Percentiles rank a stretch among this genome's conserved stretches.
These are phyloP conservation scores for Psilocybe subaeruginosa DNA, from an alignment of 768 basidiomycete species.

Conservation along the genomic window DNA sequence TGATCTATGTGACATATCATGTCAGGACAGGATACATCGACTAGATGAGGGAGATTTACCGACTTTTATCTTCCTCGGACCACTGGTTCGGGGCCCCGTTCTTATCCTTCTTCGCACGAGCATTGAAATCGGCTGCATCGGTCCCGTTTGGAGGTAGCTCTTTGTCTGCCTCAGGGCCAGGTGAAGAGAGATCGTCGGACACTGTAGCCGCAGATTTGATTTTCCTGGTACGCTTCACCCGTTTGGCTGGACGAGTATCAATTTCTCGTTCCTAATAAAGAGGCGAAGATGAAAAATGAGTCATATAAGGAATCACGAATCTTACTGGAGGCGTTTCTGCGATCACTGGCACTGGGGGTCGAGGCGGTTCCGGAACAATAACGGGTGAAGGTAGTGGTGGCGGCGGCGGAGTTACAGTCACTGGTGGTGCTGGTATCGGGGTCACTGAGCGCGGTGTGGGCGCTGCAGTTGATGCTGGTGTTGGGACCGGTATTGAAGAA, in stretches of 20 bases:
- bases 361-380: constrained; percentile 3
- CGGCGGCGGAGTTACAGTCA: not conserved
- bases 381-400: not conserved
- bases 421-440: not conserved
- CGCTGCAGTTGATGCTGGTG: constrained; percentile 4
- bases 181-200: constrained; percentile 35
- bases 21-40: constrained; percentile 12
- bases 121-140: constrained; percentile 24
- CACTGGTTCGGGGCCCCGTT: constrained; percentile 41
- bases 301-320: not conserved
- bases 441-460: constrained; percentile 1
- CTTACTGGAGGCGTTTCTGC: constrained; percentile 20
- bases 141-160: constrained; percentile 26
- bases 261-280: constrained; percentile 28
- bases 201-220: constrained; percentile 47
- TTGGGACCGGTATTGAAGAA: not conserved
- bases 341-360: not conserved
- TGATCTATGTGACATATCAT: constrained; percentile 33
- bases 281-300: not conserved
- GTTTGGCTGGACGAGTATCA: constrained; percentile 40
- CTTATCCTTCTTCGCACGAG: constrained; percentile 30
- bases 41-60: constrained; percentile 20
- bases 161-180: constrained; percentile 22
- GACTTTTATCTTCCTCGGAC: constrained; percentile 72
- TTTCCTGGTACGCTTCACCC: constrained; percentile 41